A percentile compares a stretch with the other conserved stretches of the same genome.
Evolutionary conservation across 306 rosid species (phyloP).

Genomic region (Sechiopsis laciniata): DNA sequence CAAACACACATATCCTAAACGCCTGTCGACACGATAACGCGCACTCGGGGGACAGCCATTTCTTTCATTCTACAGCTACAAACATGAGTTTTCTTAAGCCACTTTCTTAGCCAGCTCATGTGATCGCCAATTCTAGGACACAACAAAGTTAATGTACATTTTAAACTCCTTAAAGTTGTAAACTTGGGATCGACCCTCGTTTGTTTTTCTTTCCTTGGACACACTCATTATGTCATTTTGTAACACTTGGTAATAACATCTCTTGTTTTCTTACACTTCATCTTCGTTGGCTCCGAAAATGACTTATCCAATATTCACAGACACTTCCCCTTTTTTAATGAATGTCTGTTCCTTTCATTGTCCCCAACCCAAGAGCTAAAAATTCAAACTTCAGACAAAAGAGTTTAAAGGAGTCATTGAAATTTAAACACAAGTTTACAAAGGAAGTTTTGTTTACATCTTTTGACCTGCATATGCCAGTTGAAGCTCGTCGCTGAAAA

Average conservation of each 20-base stretch:
- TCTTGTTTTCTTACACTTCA: not conserved
- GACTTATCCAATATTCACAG: not conserved
- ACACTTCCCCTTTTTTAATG: not conserved
- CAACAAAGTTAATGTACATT: not conserved
- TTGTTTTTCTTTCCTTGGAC: not conserved
- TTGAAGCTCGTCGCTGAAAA: not conserved
- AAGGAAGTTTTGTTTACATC: not conserved
- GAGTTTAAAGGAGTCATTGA: not conserved
- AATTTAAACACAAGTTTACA: conserved; percentile 3
- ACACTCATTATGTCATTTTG: not conserved
- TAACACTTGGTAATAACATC: not conserved
- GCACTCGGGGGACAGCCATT: conserved; percentile 16
- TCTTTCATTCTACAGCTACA: not conserved
- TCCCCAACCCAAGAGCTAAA: not conserved
- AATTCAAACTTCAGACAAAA: not conserved
- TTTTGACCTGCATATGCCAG: not conserved
- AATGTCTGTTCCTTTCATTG: not conserved
- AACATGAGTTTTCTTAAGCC: not conserved
- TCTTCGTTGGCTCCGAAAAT: conserved; percentile 13
- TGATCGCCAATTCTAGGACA: not conserved
- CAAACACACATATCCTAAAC: not conserved
- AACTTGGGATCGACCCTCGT: not conserved
- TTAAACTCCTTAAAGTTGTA: not conserved
- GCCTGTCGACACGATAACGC: conserved; percentile 3
- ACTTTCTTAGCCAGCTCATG: conserved; percentile 15